Base-by-base conservation (phyloP, 176 grass and related monocot species). In the Oropetium thomaeum region DNA sequence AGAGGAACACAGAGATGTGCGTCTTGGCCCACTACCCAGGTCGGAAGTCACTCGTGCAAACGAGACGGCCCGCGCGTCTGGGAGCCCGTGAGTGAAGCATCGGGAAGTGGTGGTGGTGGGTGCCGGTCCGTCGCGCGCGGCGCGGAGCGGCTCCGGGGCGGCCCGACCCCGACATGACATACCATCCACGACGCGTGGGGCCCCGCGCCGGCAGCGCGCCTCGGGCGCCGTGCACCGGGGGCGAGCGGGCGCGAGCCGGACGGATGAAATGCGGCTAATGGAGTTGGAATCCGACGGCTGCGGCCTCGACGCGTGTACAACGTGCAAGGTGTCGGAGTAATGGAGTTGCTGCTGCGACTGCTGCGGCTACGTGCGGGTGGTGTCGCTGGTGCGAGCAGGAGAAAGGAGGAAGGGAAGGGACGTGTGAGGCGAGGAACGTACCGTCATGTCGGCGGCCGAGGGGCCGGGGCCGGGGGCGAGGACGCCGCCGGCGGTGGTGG, bases 371-470 rank as follows among this genome's bases (percentile, higher is more conserved):
- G 57, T 62, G 53, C 8, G 8, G 14, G 53, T 19, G 5, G n/a
- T 58, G 45, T 42, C 3, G 41, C 0, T n/a, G n/a, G 34, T 30
- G 37, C 4, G 40, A n/a, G n/a, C n/a, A n/a, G n/a, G n/a, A n/a
- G n/a, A n/a, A n/a, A n/a, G n/a, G n/a, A n/a, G n/a, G n/a, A n/a
- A n/a, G n/a, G n/a, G n/a, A n/a, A n/a, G n/a, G 1, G 34, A 35
- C 13, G 42, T 20, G 32, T 14, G 4, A 43, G 5, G 29, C 5
- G 2, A 4, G 2, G 35, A 29, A 72, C 80, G 86, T 84, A 88
- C 86, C 86, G 77, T 79, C 86, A 88, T 88, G 81, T 88, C 86
- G 75, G 86, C 86, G 75, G 80, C 58, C 81, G 86, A 88, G 62
- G 86, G 86, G 5, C 86, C 75, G 16, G 86, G 86, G 0, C 75